phyloP scores from a whole-genome alignment of 2,329 filamentous ascomycete species.

The Myriosclerotinia curreyana region DNA sequence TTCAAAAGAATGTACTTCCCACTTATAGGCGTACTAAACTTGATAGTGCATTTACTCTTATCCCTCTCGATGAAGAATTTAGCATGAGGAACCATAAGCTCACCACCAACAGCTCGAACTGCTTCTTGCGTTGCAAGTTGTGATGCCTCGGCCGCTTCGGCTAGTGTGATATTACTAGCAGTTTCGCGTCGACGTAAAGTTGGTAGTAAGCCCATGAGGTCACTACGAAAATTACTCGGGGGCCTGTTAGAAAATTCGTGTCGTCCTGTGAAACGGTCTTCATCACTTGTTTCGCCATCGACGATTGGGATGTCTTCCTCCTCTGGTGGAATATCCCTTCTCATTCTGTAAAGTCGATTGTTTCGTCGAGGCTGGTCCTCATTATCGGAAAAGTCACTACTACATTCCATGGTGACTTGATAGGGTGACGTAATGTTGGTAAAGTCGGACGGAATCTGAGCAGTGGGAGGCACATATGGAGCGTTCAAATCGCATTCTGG shows the following conservation, averaged over 20 bases:
- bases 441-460: slow-evolving; percentile 58
- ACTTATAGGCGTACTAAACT: slow-evolving; percentile 78
- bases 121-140: slow-evolving; percentile 56
- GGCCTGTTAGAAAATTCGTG: not conserved
- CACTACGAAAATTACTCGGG: not conserved
- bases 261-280: slow-evolving; percentile 18
- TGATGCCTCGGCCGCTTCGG: slow-evolving; percentile 36
- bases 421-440: slow-evolving; percentile 48
- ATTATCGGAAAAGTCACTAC: slow-evolving; percentile 50
- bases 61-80: slow-evolving; percentile 79
- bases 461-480: slow-evolving; percentile 40
- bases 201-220: slow-evolving; percentile 19
- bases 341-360: slow-evolving; percentile 53
- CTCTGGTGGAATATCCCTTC: slow-evolving; percentile 47
- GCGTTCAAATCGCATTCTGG: slow-evolving; percentile 41
- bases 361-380: slow-evolving; percentile 43
- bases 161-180: slow-evolving; percentile 37
- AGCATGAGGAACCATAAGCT: slow-evolving; percentile 69
- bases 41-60: slow-evolving; percentile 82
- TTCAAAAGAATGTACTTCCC: slow-evolving; percentile 84
- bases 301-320: slow-evolving; percentile 33
- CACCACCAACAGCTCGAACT: slow-evolving; percentile 54
- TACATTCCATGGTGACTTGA: slow-evolving; percentile 57
- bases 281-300: slow-evolving; percentile 28
- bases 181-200: slow-evolving; percentile 33